Evolutionary conservation across 2,329 filamentous ascomycete genomes (phyloP), one percentile per base, ranked within the genome.

Genomic region (Pseudocercospora eumusae): DNA sequence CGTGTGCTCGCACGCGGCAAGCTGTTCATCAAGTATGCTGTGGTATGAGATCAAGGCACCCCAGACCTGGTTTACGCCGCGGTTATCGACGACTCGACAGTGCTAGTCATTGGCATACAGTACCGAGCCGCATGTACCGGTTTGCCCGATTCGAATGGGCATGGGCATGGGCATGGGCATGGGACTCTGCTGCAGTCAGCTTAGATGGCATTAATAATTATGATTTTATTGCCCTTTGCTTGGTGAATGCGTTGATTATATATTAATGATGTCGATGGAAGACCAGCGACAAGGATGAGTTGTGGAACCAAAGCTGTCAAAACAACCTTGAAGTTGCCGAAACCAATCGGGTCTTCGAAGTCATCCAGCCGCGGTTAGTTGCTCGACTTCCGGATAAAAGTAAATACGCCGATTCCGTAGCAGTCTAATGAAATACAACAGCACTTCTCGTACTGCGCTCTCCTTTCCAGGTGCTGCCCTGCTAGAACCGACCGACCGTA

Each of bases 71-170:
- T 23, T 50, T 25, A 50, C 45, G 28, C 55, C 44, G 44, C 55
- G 40, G 40, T 28, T 57, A 15, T 15, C 40, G 15, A 27, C 55
- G 55, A 57, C 55, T 57, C 55, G 31, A 31, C 7, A 20, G 44
- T 27, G 33, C 55, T 57, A 57, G 55, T 57, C 55, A 47, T 21
- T 27, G 40, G 36, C 55, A 58, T 47, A 58, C 31, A 25, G 20
- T 25, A 40, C 47, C 47, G 47, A 52, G 47, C 47, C 47, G 47
- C 47, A 52, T 52, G 47, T 52, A 52, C 47, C 47, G 47, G 31
- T 4, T 52, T n/a, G 21, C 21, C 47, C 47, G 47, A 31, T 28
- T 47, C 5, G 44, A 47, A 47, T 4, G 9, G 44, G 44, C 44
- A 21, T 13, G n/a, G n/a, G n/a, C n/a, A 18, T 42, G 3, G 44